These are phyloP conservation scores for Komagataella kurtzmanii DNA, from an alignment of 805 yeast genomes.

Conservation along the genomic window DNA sequence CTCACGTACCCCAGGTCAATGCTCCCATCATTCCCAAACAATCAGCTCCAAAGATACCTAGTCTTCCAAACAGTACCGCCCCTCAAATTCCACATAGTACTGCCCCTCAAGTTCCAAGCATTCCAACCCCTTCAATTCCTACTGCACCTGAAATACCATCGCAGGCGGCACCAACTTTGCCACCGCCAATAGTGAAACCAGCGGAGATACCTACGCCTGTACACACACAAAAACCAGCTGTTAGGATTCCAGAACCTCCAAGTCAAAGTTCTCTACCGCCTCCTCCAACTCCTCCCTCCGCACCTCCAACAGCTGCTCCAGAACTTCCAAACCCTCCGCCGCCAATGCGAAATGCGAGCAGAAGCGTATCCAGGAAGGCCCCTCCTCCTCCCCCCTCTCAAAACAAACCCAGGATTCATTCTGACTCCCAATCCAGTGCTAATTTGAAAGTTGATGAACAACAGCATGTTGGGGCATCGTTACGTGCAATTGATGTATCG, in stretches of 20 bases:
- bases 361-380: slow-evolving; percentile 12
- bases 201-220: slow-evolving; percentile 3
- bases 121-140: slow-evolving; percentile 18
- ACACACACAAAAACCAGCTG: not conserved
- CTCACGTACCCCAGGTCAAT: not conserved
- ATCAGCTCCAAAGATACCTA: slow-evolving; percentile 1
- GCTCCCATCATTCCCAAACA: not conserved
- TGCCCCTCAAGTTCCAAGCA: slow-evolving; percentile 8
- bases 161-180: slow-evolving; percentile 6
- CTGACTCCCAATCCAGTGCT: slow-evolving; percentile 7
- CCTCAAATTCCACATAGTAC: slow-evolving; percentile 5
- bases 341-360: slow-evolving; percentile 3
- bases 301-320: slow-evolving; percentile 13
- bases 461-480: slow-evolving; percentile 32
- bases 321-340: slow-evolving; percentile 16
- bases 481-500: slow-evolving; percentile 51
- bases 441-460: slow-evolving; percentile 23
- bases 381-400: slow-evolving; percentile 15
- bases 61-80: not conserved
- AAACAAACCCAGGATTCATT: slow-evolving; percentile 2
- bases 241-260: slow-evolving; percentile 7
- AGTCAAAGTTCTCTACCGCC: slow-evolving; percentile 8
- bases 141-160: slow-evolving; percentile 7
- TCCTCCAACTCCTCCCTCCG: slow-evolving; percentile 10
- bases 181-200: slow-evolving; percentile 6